Evolutionary conservation across 495 filamentous ascomycete species (phyloP).

Genomic region (Aspergillus coremiiformis): DNA sequence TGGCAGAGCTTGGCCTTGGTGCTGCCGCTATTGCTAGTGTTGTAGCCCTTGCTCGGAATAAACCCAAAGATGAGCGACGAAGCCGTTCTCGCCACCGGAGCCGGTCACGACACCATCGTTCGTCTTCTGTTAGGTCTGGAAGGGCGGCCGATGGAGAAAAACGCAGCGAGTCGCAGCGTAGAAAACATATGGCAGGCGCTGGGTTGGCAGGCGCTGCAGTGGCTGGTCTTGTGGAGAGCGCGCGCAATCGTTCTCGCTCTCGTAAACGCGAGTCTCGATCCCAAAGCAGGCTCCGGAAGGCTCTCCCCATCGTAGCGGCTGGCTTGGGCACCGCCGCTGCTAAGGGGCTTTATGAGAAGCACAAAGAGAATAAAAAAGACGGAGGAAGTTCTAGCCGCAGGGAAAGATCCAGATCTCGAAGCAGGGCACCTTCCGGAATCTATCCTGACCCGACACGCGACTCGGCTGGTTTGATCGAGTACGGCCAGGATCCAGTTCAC

Average conservation of each 20-base stretch:
- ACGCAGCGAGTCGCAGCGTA: constrained; percentile 53
- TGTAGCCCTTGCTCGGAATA: constrained; percentile 65
- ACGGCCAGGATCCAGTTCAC: constrained; percentile 60
- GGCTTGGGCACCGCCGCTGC: constrained; percentile 72
- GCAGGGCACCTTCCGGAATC: constrained; percentile 46
- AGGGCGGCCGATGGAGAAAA: constrained; percentile 36
- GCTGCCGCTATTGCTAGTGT: constrained; percentile 77
- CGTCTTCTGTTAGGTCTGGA: constrained; percentile 32
- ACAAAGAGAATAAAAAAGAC: constrained; percentile 59
- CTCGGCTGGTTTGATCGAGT: constrained; percentile 70
- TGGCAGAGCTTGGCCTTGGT: constrained; percentile 68
- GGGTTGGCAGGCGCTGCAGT: constrained; percentile 71
- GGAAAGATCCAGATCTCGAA: constrained; percentile 49
- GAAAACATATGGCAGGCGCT: constrained; percentile 65
- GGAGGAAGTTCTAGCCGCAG: constrained; percentile 33
- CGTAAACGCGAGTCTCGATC: constrained; percentile 46
- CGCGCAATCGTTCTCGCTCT: constrained; percentile 63
- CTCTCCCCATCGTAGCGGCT: constrained; percentile 62
- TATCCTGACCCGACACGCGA: constrained; percentile 51
- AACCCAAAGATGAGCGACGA: constrained; percentile 57
- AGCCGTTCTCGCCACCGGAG: constrained; percentile 54
- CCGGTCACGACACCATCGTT: constrained; percentile 56
- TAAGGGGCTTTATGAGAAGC: constrained; percentile 73
- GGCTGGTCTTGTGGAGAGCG: constrained; percentile 67
- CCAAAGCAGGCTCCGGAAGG: constrained; percentile 53